Conservation (phyloP, 2,329 filamentous ascomycete genomes). For the Alternaria sp. region DNA sequence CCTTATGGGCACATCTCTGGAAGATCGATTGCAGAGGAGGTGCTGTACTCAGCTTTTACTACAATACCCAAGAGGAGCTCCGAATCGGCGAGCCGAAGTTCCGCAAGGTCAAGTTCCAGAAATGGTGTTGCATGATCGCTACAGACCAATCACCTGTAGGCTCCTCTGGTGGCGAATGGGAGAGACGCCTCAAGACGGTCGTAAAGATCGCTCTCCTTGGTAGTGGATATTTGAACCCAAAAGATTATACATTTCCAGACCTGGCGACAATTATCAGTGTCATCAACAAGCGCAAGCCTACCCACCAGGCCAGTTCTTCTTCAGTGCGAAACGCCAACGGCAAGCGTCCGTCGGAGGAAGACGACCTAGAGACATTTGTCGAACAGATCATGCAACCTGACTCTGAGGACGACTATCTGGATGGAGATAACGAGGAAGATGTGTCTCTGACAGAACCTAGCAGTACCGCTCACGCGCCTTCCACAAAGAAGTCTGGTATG, state of each 20-base stretch:
- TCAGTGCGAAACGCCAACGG: neutral
- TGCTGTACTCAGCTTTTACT: neutral
- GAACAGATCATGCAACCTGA: neutral
- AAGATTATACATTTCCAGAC: neutral
- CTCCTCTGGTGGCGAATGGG: neutral
- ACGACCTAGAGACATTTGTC: neutral
- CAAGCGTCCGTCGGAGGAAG: neutral
- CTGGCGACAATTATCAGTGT: neutral
- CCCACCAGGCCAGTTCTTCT: neutral
- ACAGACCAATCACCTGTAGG: neutral
- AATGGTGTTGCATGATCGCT: neutral
- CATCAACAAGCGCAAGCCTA: neutral
- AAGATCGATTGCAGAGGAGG: neutral
- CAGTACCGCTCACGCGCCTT: neutral
- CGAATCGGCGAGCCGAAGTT: neutral
- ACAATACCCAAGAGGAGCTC: neutral
- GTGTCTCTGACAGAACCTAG: neutral
- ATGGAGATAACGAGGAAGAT: neutral
- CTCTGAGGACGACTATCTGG: neutral
- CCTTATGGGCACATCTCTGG: neutral
- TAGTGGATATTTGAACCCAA: neutral
- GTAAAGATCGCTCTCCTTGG: neutral
- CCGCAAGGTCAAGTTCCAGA: neutral
- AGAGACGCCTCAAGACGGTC: neutral
- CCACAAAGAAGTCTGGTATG: neutral